These are phyloP conservation scores for Ceratocystis alfenasii DNA, from an alignment of 2,329 filamentous ascomycete species.

Conservation along the genomic window DNA sequence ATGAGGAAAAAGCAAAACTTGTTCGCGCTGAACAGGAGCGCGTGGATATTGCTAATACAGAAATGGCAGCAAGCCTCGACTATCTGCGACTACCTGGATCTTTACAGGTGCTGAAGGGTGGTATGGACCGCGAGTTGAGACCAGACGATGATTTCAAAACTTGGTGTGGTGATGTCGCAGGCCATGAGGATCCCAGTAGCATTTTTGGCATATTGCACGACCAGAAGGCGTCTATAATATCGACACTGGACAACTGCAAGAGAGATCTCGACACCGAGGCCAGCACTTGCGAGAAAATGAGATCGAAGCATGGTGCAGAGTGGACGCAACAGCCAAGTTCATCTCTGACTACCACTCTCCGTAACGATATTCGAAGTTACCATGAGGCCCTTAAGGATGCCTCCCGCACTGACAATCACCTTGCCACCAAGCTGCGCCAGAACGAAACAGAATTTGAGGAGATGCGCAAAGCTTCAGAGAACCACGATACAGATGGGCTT, in stretches of 20 bases:
- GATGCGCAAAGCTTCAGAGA: constrained; percentile 81
- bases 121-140: constrained; percentile 65
- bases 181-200: constrained; percentile 64
- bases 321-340: constrained; percentile 97
- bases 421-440: constrained; percentile 72
- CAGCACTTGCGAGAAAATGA: constrained; percentile 97
- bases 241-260: constrained; percentile 62
- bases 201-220: constrained; percentile 69
- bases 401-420: constrained; percentile 68
- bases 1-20: constrained; percentile 95
- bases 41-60: constrained; percentile 82
- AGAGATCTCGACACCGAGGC: constrained; percentile 95
- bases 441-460: constrained; percentile 86
- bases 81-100: constrained; percentile 84
- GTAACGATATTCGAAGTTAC: constrained; percentile 78
- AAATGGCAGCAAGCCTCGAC: constrained; percentile 91
- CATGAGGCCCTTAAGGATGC: constrained; percentile 83
- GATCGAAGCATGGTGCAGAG: constrained; percentile 86
- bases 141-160: constrained; percentile 84
- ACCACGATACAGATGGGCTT: constrained; percentile 72
- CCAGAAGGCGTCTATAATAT: constrained; percentile 64
- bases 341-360: constrained; percentile 72
- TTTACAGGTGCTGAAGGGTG: constrained; percentile 82
- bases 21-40: constrained; percentile 87
- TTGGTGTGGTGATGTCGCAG: constrained; percentile 88